Evolutionary conservation across 2,329 filamentous ascomycete genomes (phyloP).

Genomic region (Ophiostoma tasmaniense): DNA sequence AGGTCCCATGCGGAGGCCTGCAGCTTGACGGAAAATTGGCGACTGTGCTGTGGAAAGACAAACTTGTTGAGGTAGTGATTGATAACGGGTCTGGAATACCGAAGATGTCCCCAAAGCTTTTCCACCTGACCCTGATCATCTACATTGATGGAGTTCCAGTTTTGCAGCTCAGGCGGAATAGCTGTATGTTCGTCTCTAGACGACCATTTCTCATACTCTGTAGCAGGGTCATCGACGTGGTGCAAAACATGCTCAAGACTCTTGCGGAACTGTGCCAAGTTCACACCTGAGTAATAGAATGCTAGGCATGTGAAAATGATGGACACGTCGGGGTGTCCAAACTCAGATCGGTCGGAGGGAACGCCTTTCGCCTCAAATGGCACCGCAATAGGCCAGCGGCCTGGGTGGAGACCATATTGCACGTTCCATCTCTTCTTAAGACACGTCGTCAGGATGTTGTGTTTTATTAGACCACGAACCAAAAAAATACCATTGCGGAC

Average conservation of each 20-base stretch:
- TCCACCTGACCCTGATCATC: conserved; percentile 45
- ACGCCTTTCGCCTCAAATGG: conserved; percentile 59
- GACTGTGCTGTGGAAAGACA: conserved; percentile 57
- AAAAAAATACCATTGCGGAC: conserved; percentile 36
- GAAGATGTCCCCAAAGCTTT: conserved; percentile 42
- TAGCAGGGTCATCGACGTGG: conserved; percentile 44
- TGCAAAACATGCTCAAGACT: conserved; percentile 43
- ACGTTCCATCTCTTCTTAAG: conserved; percentile 60
- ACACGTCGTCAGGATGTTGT: conserved; percentile 50
- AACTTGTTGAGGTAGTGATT: conserved; percentile 56
- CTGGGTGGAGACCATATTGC: conserved; percentile 50
- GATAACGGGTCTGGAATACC: conserved; percentile 41
- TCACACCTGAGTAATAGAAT: conserved; percentile 58
- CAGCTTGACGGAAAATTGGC: conserved; percentile 55
- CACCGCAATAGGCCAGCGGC: conserved; percentile 53
- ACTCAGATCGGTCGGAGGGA: conserved; percentile 55
- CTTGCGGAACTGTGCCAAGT: conserved; percentile 38
- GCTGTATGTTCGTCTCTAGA: conserved; percentile 26
- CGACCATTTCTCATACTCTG: conserved; percentile 46
- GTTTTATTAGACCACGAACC: conserved; percentile 53
- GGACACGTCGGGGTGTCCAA: conserved; percentile 57
- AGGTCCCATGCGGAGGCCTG: conserved; percentile 62
- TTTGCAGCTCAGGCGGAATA: conserved; percentile 38
- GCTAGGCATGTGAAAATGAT: conserved; percentile 57
- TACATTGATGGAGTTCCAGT: conserved; percentile 51